Base-by-base conservation (phyloP, 2,329 filamentous ascomycete genomes). In the Neoascochyta sp. region DNA sequence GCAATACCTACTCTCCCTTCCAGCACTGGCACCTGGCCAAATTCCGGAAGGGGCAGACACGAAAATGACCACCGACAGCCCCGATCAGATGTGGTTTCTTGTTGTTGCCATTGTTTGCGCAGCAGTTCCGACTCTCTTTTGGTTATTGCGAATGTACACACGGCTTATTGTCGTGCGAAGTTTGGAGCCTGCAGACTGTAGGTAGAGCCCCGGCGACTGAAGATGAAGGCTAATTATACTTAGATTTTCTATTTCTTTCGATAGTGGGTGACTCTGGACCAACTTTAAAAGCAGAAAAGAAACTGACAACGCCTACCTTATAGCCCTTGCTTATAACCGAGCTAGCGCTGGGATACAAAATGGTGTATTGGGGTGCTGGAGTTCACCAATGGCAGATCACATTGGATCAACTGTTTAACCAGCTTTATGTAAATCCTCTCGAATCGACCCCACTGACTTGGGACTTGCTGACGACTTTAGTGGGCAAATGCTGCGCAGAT, bases 301-400 rank as follows among this genome's bases (percentile, higher is more conserved):
- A n/a, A n/a, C n/a, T n/a, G n/a, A n/a, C n/a, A n/a, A n/a, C n/a
- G n/a, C n/a, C n/a, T n/a, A n/a, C n/a, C n/a, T n/a, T n/a, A n/a
- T 9, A 51, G 50, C 45, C 47, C 10, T 29, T 56, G 19, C 50
- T 56, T 9, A 26, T 54, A 12, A 28, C 29, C 11, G 45, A 51
- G 26, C 32, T 52, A 9, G 43, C 27, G 5, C 34, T 54, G 26
- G 52, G 50, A 13, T 50, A 49, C 13, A 34, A 41, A 12, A 52
- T 51, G 45, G 45, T 52, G 2, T 46, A 47, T 20, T 53, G 42
- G 42, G 52, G 52, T n/a, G 43, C 49, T 15, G 52, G 52, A 7
- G 50, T 54, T 4, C 52, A 56, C 37, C 50, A 54, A 29, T 56
- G 52, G 52, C 49, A 56, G 34, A 24, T 56, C 7, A 49, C 49